These are phyloP conservation scores for Porogramme epimiltina DNA, from an alignment of 1,284 basidiomycete genomes.

Conservation along the genomic window DNA sequence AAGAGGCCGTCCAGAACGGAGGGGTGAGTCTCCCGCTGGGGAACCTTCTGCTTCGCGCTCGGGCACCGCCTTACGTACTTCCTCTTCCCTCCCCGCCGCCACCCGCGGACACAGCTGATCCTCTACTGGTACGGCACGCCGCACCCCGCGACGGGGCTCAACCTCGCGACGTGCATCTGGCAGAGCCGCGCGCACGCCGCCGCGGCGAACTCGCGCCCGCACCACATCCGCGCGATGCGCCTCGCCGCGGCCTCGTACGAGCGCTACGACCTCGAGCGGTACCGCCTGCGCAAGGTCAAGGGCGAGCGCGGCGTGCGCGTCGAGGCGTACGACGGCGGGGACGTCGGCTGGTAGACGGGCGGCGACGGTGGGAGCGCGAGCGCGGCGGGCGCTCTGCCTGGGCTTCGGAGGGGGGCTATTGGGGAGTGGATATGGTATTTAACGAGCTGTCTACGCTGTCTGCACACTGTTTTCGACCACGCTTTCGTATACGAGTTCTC, in stretches of 20 bases:
- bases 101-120: constrained; percentile 52
- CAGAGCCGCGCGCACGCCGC: constrained; percentile 82
- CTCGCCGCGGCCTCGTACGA: constrained; percentile 81
- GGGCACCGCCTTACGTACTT: too few species aligned
- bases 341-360: constrained; percentile 67
- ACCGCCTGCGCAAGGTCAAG: constrained; percentile 64
- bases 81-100: too few species aligned
- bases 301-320: constrained; percentile 61
- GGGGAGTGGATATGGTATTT: neutral
- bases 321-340: constrained; percentile 60
- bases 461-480: neutral
- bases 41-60: neutral
- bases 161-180: constrained; percentile 96
- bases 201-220: constrained; percentile 76
- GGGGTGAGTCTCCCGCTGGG: constrained; percentile 52
- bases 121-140: constrained; percentile 94
- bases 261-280: constrained; percentile 77
- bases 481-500: neutral
- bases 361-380: too few species aligned
- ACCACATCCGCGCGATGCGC: constrained; percentile 82
- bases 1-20: constrained; percentile 86
- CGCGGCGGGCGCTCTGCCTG: neutral
- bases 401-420: neutral
- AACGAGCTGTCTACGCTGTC: neutral
- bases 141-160: constrained; percentile 70